These are phyloP conservation scores for Lanmaoa rubissima DNA, from an alignment of 768 basidiomycete genomes.

Conservation along the genomic window DNA sequence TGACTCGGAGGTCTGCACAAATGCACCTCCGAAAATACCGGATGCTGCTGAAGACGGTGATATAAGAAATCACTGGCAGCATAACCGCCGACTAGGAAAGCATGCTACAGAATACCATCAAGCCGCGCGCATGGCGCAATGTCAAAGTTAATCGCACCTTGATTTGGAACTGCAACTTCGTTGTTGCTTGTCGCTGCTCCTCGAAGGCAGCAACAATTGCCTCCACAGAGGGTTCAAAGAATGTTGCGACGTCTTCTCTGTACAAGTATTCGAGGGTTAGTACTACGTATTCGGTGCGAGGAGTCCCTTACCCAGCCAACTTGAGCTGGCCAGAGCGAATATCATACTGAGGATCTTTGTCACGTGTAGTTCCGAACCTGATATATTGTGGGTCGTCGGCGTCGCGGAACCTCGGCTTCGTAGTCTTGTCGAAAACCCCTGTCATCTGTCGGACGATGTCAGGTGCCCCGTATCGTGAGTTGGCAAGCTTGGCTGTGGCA, in stretches of 20 bases:
- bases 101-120: constrained; percentile 20
- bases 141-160: constrained; percentile 1
- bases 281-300: background rate
- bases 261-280: background rate
- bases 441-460: constrained; percentile 35
- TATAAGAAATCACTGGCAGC: constrained; percentile 48
- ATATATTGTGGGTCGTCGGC: constrained; percentile 35
- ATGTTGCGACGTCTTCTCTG: constrained; percentile 36
- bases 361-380: constrained; percentile 37
- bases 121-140: background rate
- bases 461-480: constrained; percentile 27
- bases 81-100: constrained; percentile 54
- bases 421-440: constrained; percentile 34
- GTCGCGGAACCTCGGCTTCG: constrained; percentile 41
- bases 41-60: constrained; percentile 36
- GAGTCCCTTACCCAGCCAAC: constrained; percentile 34
- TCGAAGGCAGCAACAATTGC: constrained; percentile 35
- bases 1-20: constrained; percentile 49
- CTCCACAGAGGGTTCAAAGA: constrained; percentile 45
- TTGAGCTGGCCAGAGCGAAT: constrained; percentile 40
- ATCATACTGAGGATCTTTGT: constrained; percentile 33
- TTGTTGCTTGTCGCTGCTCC: constrained; percentile 23
- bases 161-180: constrained; percentile 26
- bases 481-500: constrained; percentile 26
- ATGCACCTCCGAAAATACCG: constrained; percentile 36